Evolutionary conservation across 2,329 filamentous ascomycete species (phyloP), one percentile per base, ranked within the genome.

Genomic region (Cercospora sp.): DNA sequence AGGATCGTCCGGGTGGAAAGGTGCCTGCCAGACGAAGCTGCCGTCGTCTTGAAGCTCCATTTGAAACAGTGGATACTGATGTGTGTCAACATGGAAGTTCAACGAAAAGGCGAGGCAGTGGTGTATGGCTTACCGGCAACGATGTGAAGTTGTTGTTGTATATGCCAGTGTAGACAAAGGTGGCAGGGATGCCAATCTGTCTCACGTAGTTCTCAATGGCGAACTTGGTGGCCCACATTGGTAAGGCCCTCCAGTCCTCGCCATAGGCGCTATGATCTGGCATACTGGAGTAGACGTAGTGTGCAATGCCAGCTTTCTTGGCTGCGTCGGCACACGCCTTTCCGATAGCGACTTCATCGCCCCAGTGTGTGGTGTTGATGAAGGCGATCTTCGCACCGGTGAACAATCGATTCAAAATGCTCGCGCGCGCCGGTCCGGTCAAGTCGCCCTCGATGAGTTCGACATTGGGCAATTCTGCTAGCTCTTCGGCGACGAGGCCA

Each of bases 271-370:
- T 90, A 80, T 98, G 94, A 76, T 98, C 94, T 3, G 95, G 94
- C 94, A 98, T 97, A 76, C 93, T 96, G 73, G 93, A 97, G 82
- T 97, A 99, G 78, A 99, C 88, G 80, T 93, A 97, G 81, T 98
- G 95, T 75, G 93, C 89, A 58, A 98, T 88, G 61, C 91, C 89
- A 45, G 90, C 91, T 74, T 87, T 89, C 79, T 95, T 94, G 63
- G 94, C 94, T 13, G 93, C 93, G 77, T 97, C 92, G 68, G 94
- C 95, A 69, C 97, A 86, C 1, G 92, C 91, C 78, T 91, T 90
- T 71, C 95, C 95, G 73, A 97, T 96, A 45, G 90, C 89, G 67
- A 95, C 86, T 83, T 99, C 95, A 80, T 98, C 93, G 62, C 94
- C 95, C 83, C 96, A 97, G 76, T 97, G 96, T 5, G 93, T 97